Conservation (phyloP, 2,329 filamentous ascomycete genomes). For the Lithohypha guttulata region DNA sequence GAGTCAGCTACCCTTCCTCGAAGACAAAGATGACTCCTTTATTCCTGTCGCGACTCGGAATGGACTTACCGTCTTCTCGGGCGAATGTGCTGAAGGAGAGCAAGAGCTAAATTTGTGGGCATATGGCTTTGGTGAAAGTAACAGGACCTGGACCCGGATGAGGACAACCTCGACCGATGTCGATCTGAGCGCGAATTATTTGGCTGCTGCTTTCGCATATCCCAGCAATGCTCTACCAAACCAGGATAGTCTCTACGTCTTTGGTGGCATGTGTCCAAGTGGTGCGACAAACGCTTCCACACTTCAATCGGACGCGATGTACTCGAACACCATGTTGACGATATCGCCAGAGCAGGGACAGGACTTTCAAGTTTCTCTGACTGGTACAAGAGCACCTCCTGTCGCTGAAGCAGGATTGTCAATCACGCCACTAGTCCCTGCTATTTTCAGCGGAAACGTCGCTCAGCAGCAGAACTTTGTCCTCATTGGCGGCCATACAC, state of each 20-base stretch:
- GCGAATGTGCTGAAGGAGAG: slow-evolving; percentile 52
- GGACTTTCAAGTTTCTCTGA: slow-evolving; percentile 31
- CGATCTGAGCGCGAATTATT: slow-evolving; percentile 42
- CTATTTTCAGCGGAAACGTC: slow-evolving; percentile 53
- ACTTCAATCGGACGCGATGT: slow-evolving; percentile 62
- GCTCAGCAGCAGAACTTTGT: slow-evolving; percentile 70
- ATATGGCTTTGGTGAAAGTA: slow-evolving; percentile 43
- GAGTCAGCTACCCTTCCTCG: slow-evolving; percentile 52
- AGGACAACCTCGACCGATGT: slow-evolving; percentile 27
- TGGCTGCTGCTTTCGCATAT: slow-evolving; percentile 56
- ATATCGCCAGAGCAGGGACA: slow-evolving; percentile 38
- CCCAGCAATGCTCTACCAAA: slow-evolving; percentile 40
- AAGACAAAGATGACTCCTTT: slow-evolving; percentile 41
- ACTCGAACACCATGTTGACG: slow-evolving; percentile 68
- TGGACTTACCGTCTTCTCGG: slow-evolving; percentile 61
- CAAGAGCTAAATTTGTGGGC: slow-evolving; percentile 54
- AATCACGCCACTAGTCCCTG: slow-evolving; percentile 61
- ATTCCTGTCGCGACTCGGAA: slow-evolving; percentile 53
- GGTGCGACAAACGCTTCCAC: slow-evolving; percentile 32
- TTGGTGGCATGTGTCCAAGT: slow-evolving; percentile 74
- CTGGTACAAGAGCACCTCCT: slow-evolving; percentile 50
- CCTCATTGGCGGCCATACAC: slow-evolving; percentile 75
- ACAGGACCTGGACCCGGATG: slow-evolving; percentile 46
- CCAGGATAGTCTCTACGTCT: slow-evolving; percentile 53
- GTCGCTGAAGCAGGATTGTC: slow-evolving; percentile 80